Percentiles rank a stretch among this genome's conserved stretches.
Evolutionary conservation across 257 asterid genomes (phyloP).

Genomic region (Gentiana dahurica): DNA sequence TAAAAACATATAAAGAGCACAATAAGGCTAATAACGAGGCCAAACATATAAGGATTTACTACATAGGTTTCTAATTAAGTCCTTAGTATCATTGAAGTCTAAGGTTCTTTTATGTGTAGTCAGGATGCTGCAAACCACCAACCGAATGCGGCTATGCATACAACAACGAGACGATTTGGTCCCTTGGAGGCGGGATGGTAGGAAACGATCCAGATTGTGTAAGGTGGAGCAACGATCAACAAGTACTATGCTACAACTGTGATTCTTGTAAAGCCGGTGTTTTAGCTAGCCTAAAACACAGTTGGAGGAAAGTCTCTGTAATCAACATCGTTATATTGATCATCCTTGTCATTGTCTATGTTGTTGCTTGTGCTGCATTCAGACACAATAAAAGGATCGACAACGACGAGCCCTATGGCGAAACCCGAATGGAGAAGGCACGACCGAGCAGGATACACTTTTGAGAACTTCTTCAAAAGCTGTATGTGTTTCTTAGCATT

Average conservation of each 20-base stretch:
- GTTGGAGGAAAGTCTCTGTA: conserved; percentile 82
- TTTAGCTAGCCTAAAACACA: conserved; percentile 64
- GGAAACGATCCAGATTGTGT: conserved; percentile 47
- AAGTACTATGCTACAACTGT: conserved; percentile 50
- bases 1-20: no score
- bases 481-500: no score
- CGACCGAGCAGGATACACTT: conserved; percentile 79
- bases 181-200: conserved; percentile 20
- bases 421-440: conserved; percentile 82
- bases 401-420: conserved; percentile 63
- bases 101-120: conserved; percentile 24
- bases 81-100: background rate
- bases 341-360: conserved; percentile 51
- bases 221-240: conserved; percentile 67
- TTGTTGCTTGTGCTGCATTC: conserved; percentile 55
- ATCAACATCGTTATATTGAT: conserved; percentile 57
- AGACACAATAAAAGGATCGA: conserved; percentile 60
- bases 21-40: no score
- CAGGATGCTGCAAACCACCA: conserved; percentile 96
- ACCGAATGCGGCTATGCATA: conserved; percentile 58
- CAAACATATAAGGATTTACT: background rate
- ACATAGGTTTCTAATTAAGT: background rate
- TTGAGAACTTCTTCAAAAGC: conserved; percentile 14
- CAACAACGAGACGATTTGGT: conserved; percentile 65
- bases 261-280: conserved; percentile 89